A percentile compares a stretch with the other conserved stretches of the same genome.
These are phyloP conservation scores for Amanita molliuscula DNA, from an alignment of 768 basidiomycete genomes.

Conservation along the genomic window DNA sequence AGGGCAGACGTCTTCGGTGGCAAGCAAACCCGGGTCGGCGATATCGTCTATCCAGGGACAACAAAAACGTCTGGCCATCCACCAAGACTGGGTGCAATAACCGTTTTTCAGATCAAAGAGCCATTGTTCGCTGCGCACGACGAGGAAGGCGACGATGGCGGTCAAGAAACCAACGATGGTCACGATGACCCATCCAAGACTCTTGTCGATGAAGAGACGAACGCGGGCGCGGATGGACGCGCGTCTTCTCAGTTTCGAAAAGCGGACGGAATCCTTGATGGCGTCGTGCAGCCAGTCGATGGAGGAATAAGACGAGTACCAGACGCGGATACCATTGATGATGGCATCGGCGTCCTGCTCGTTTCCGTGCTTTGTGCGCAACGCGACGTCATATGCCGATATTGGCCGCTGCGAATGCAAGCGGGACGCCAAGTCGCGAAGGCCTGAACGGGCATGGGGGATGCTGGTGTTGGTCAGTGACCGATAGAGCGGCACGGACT, in stretches of 20 bases:
- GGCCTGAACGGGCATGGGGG: constrained; percentile 25
- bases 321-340: constrained; percentile 82
- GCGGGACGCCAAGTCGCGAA: constrained; percentile 29
- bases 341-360: constrained; percentile 47
- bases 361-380: constrained; percentile 23
- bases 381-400: constrained; percentile 59
- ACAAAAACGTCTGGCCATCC: constrained; percentile 73
- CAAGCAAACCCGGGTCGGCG: not conserved
- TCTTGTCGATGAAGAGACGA: constrained; percentile 59
- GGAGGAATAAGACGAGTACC: constrained; percentile 84
- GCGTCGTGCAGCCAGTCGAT: constrained; percentile 97
- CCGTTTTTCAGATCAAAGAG: constrained; percentile 92
- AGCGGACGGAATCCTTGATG: constrained; percentile 86
- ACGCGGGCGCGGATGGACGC: constrained; percentile 61
- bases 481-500: constrained; percentile 26
- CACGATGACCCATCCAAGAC: constrained; percentile 83
- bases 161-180: constrained; percentile 82
- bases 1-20: constrained; percentile 35
- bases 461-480: constrained; percentile 27
- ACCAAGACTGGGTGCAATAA: constrained; percentile 63
- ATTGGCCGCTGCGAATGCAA: constrained; percentile 50
- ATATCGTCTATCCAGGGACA: constrained; percentile 37
- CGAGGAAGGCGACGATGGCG: constrained; percentile 77
- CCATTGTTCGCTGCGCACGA: constrained; percentile 79
- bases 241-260: constrained; percentile 57